Conservation (phyloP, 2,329 filamentous ascomycete genomes). For the Stromatinia cepivora region DNA sequence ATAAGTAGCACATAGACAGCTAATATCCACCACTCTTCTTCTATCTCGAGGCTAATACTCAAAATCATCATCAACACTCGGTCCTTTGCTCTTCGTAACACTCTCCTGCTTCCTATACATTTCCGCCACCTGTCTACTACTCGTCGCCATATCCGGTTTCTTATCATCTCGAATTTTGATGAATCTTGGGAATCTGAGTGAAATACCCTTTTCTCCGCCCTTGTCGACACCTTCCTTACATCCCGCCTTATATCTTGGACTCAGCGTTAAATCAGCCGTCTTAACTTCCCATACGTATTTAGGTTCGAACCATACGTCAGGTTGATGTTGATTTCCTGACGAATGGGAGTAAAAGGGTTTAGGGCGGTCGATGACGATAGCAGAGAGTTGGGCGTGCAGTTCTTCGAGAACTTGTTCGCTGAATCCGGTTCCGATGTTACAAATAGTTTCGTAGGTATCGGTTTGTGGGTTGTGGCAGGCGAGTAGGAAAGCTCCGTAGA, state of each 20-base stretch:
- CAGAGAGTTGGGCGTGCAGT: slow-evolving; percentile 72
- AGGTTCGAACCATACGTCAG: slow-evolving; percentile 98
- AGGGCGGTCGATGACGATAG: slow-evolving; percentile 79
- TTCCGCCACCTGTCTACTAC: slow-evolving; percentile 81
- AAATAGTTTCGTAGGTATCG: slow-evolving; percentile 90
- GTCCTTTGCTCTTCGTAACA: slow-evolving; percentile 77
- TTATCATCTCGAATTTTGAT: slow-evolving; percentile 93
- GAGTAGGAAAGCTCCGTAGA: slow-evolving; percentile 93
- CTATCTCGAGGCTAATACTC: slow-evolving; percentile 66
- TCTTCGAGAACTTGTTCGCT: slow-evolving; percentile 92
- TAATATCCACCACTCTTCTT: not conserved
- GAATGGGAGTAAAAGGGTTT: slow-evolving; percentile 96
- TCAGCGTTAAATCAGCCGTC: slow-evolving; percentile 91
- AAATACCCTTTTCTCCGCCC: slow-evolving; percentile 74
- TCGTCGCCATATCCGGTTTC: slow-evolving; percentile 88
- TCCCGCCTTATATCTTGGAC: slow-evolving; percentile 90
- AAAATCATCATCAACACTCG: slow-evolving; percentile 92
- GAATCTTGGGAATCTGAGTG: slow-evolving; percentile 86
- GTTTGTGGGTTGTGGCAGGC: slow-evolving; percentile 83
- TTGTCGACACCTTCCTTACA: slow-evolving; percentile 75
- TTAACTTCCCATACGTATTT: slow-evolving; percentile 96
- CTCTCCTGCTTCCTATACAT: slow-evolving; percentile 97
- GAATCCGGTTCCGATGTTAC: slow-evolving; percentile 98
- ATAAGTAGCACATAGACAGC: not conserved
- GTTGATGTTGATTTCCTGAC: slow-evolving; percentile 82